A percentile compares a stretch with the other conserved stretches of the same genome.
Conservation (phyloP, 73 alveolate genomes). For the Tetrahymena borealis region DNA sequence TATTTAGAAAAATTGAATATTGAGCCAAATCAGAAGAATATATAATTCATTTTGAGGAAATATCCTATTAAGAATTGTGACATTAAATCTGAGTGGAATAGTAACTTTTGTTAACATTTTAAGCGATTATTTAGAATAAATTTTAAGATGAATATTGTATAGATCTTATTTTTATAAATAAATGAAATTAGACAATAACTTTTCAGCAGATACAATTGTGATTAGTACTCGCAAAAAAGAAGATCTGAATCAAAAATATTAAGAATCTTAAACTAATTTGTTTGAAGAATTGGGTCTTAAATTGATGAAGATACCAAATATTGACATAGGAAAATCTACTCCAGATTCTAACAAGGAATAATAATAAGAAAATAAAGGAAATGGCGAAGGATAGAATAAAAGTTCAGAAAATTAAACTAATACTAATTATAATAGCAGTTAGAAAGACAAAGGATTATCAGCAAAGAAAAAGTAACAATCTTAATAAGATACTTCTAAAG, state of each 20-base stretch:
- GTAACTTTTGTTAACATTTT: too few relatives aligned
- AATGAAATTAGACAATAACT: background rate
- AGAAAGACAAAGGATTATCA: background rate
- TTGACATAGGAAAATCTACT: background rate
- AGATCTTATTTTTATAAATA: too few relatives aligned
- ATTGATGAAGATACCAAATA: background rate
- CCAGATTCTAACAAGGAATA: background rate
- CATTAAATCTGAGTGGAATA: conserved; percentile 56
- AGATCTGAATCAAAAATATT: background rate
- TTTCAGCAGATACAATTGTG: background rate
- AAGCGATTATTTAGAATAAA: too few relatives aligned
- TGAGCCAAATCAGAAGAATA: conserved; percentile 52
- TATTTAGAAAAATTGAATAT: conserved; percentile 59
- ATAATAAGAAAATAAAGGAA: background rate
- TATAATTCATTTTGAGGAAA: conserved; percentile 35
- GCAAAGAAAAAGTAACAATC: background rate
- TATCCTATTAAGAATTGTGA: conserved; percentile 56
- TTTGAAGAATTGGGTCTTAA: background rate
- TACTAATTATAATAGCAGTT: background rate
- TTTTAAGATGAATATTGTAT: too few relatives aligned
- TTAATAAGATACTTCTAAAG: background rate
- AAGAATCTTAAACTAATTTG: background rate
- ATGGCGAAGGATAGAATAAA: background rate
- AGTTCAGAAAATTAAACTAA: background rate
- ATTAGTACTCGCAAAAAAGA: background rate